A percentile compares a stretch with the other conserved stretches of the same genome.
Evolutionary conservation across 768 basidiomycete genomes (phyloP).

Genomic region (Agaricus subrufescens): DNA sequence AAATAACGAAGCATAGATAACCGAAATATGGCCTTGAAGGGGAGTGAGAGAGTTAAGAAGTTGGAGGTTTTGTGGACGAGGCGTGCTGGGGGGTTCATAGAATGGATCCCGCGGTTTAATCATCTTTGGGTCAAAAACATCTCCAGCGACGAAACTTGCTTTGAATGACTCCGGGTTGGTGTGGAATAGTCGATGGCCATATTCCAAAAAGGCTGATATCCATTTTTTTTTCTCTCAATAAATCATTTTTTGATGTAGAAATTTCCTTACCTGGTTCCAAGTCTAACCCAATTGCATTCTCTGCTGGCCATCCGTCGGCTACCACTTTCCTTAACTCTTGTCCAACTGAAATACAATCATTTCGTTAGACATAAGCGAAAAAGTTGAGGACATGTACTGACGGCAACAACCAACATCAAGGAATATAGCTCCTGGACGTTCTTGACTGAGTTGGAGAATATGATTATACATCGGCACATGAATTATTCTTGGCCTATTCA

Average conservation of each 20-base stretch:
- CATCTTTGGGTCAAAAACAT: constrained; percentile 43
- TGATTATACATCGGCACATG: constrained; percentile 26
- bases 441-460: constrained; percentile 21
- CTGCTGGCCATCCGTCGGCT: constrained; percentile 33
- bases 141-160: constrained; percentile 49
- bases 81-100: not conserved
- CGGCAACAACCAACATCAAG: constrained; percentile 42
- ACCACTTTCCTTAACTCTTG: constrained; percentile 34
- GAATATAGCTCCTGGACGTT: constrained; percentile 26
- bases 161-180: constrained; percentile 49
- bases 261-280: constrained; percentile 23
- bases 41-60: constrained; percentile 23
- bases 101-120: constrained; percentile 28
- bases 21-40: constrained; percentile 40
- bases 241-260: not conserved
- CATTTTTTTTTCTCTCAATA: not conserved
- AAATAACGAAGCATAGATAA: constrained; percentile 36
- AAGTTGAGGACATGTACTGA: constrained; percentile 11
- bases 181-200: constrained; percentile 58
- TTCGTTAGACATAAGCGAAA: not conserved
- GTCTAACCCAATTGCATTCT: constrained; percentile 33
- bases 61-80: constrained; percentile 2
- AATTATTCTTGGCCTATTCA: constrained; percentile 25
- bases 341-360: constrained; percentile 25
- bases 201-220: constrained; percentile 50